phyloP scores from a whole-genome alignment of 2,329 filamentous ascomycete genomes.

The Colletotrichum eleusines region DNA sequence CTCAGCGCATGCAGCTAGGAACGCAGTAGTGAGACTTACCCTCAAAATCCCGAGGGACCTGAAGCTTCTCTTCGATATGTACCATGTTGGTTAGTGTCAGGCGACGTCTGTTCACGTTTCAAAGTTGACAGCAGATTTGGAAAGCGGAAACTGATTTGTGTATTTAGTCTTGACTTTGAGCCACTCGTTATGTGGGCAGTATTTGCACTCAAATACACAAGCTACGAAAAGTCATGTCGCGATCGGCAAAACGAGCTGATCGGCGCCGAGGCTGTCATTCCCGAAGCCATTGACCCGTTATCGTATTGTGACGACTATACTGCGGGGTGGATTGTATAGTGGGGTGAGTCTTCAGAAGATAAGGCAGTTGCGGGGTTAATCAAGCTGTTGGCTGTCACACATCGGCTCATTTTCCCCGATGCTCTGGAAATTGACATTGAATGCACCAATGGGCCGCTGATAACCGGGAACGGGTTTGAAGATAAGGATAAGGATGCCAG shows the following conservation, averaged over 20 bases:
- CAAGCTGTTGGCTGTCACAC: neutral
- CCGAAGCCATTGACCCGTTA: neutral
- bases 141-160: neutral
- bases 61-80: conserved; percentile 19
- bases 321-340: neutral
- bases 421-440: neutral
- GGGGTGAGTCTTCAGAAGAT: conserved; percentile 26
- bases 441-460: neutral
- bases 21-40: conserved; percentile 27
- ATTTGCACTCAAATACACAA: neutral
- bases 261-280: neutral
- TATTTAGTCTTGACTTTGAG: no score
- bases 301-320: neutral
- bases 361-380: neutral
- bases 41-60: conserved; percentile 45
- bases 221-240: accelerated
- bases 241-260: neutral
- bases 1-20: neutral
- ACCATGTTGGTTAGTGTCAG: conserved; percentile 3
- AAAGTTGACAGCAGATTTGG: neutral
- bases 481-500: neutral
- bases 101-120: neutral
- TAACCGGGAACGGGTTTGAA: neutral
- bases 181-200: no score
- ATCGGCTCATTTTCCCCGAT: neutral